A percentile compares a stretch with the other conserved stretches of the same genome.
Evolutionary conservation across 2,329 filamentous ascomycete genomes (phyloP).

Genomic region (Xylariaceae sp.): DNA sequence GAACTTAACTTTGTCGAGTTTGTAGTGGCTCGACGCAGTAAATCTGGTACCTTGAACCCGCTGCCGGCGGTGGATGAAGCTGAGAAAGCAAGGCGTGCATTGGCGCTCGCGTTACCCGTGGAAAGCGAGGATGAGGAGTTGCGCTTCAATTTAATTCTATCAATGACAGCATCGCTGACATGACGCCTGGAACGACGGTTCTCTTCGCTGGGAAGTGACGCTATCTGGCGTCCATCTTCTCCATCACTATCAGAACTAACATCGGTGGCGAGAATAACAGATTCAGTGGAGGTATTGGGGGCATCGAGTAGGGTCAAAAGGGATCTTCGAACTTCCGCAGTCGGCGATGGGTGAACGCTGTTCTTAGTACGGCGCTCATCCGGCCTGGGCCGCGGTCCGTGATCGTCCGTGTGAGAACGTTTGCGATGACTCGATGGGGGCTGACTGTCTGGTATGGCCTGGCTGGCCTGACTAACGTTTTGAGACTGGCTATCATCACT

Average conservation of each 20-base stretch:
- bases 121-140: constrained; percentile 28
- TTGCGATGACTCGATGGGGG: constrained; percentile 39
- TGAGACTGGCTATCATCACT: constrained; percentile 39
- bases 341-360: constrained; percentile 64
- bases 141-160: constrained; percentile 69
- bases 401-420: constrained; percentile 29
- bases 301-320: constrained; percentile 80
- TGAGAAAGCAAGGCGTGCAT: constrained; percentile 54
- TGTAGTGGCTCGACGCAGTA: constrained; percentile 71
- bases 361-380: constrained; percentile 58
- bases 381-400: constrained; percentile 50
- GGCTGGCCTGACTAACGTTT: constrained; percentile 30
- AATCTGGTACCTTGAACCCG: constrained; percentile 63
- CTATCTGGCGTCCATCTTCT: constrained; percentile 34
- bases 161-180: constrained; percentile 52
- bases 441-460: constrained; percentile 50
- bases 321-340: constrained; percentile 78
- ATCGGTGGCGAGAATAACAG: constrained; percentile 46
- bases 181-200: constrained; percentile 35
- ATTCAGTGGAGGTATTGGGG: constrained; percentile 44
- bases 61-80: constrained; percentile 38
- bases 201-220: constrained; percentile 44
- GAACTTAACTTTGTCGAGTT: constrained; percentile 48
- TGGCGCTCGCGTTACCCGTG: constrained; percentile 18
- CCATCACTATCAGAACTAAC: constrained; percentile 52